Percentiles rank a stretch among this genome's conserved stretches.
Evolutionary conservation across 495 filamentous ascomycete genomes (phyloP).

Genomic region (Hyaloscypha bicolor): DNA sequence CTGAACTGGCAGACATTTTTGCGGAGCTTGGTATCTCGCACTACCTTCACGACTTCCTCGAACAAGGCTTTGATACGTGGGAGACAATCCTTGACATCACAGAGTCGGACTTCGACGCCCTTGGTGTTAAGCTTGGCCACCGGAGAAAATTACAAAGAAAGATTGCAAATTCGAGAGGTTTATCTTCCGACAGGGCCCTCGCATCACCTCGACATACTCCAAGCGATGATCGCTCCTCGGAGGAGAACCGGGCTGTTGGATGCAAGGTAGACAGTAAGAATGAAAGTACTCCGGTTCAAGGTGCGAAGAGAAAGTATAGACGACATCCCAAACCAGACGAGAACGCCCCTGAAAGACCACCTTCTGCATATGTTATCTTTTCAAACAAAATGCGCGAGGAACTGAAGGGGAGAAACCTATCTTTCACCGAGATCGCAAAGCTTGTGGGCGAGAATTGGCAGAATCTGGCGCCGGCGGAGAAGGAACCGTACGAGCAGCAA

Average conservation of each 20-base stretch:
- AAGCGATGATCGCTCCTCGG: constrained; percentile 23
- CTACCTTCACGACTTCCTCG: constrained; percentile 68
- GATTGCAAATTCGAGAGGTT: constrained; percentile 59
- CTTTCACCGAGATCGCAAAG: constrained; percentile 82
- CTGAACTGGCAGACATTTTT: constrained; percentile 59
- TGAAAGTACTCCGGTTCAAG: constrained; percentile 30
- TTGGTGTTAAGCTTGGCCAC: constrained; percentile 78
- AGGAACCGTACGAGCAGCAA: constrained; percentile 70
- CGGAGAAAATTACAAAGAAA: constrained; percentile 59
- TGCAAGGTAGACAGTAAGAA: constrained; percentile 40
- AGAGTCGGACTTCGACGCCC: constrained; percentile 71
- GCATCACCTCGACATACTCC: constrained; percentile 37
- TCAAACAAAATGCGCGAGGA: constrained; percentile 79
- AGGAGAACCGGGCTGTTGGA: constrained; percentile 31
- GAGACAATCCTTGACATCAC: constrained; percentile 78
- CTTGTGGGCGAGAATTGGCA: constrained; percentile 82
- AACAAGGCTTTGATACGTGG: constrained; percentile 82
- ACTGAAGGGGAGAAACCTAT: constrained; percentile 69
- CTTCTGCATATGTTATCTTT: constrained; percentile 82
- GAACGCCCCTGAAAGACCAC: constrained; percentile 73
- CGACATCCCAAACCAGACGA: constrained; percentile 82
- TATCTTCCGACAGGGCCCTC: constrained; percentile 51
- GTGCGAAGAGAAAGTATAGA: constrained; percentile 72
- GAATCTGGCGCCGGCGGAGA: constrained; percentile 60
- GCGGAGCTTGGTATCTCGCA: constrained; percentile 72